phyloP scores from a whole-genome alignment of 2,329 filamentous ascomycete species.

The Neospermospora avenae region DNA sequence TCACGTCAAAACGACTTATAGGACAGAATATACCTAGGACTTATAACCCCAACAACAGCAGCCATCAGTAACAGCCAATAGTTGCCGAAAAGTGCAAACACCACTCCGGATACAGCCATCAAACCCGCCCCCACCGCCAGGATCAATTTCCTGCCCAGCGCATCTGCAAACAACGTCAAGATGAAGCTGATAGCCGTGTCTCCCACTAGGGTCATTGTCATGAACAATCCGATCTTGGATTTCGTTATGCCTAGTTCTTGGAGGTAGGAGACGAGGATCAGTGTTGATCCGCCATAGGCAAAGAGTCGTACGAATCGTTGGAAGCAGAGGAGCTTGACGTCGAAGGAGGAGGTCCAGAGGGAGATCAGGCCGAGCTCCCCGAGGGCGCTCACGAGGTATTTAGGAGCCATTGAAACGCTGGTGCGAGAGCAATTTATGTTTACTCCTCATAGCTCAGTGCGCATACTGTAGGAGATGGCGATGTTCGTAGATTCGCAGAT shows the following conservation, averaged over 20 bases:
- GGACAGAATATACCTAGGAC: slow-evolving; percentile 43
- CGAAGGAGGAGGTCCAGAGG: slow-evolving; percentile 41
- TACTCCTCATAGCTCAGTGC: background rate
- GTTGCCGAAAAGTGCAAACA: slow-evolving; percentile 50
- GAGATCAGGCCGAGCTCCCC: slow-evolving; percentile 46
- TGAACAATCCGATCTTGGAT: slow-evolving; percentile 57
- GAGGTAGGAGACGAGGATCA: slow-evolving; percentile 57
- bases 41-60: slow-evolving; percentile 59
- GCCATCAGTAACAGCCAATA: slow-evolving; percentile 58
- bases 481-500: background rate
- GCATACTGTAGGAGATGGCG: background rate
- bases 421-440: background rate
- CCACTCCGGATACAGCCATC: slow-evolving; percentile 53
- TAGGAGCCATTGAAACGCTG: slow-evolving; percentile 22
- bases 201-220: slow-evolving; percentile 60
- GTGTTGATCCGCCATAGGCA: slow-evolving; percentile 57
- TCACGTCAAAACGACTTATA: background rate
- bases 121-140: slow-evolving; percentile 51
- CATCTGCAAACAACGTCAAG: slow-evolving; percentile 57
- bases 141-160: slow-evolving; percentile 51
- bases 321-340: slow-evolving; percentile 55
- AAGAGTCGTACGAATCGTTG: slow-evolving; percentile 61
- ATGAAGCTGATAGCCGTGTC: slow-evolving; percentile 57
- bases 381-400: slow-evolving; percentile 22
- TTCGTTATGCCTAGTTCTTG: slow-evolving; percentile 48